Base-by-base conservation (phyloP, 805 yeast species). In the Ogataea populi-albae region DNA sequence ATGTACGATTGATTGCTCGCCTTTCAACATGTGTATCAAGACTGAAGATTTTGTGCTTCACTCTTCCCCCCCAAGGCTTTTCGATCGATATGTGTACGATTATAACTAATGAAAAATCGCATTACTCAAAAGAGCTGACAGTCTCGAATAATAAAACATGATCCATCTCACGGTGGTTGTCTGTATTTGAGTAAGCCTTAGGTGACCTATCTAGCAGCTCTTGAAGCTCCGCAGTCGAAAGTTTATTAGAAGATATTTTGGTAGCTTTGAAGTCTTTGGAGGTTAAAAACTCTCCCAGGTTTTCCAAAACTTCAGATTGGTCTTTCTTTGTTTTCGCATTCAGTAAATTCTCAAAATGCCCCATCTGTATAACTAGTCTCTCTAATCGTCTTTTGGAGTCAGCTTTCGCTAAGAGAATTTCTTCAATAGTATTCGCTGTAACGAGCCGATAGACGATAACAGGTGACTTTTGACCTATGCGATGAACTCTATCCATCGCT, bases 401-500 rank as follows among this genome's bases (percentile, higher is more conserved):
- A 2, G 96, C 94, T 44, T 79, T 78, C 19, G 84, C 77, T 21
- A 93, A 69, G 30, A 93, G 66, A 11, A 86, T 70, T 52, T 88
- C 93, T 61, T 91, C 98, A 19, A 89, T 75, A 1, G 96, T 86
- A 47, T 84, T 78, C 24, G 76, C 73, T 7, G 86, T 73, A 12
- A 88, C 80, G 17, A 93, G 69, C 42, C 98, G 71, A 55, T 81
- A 86, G 1, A 91, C 75, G 16, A 86, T 68, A 4, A 89, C 95
- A 1, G 96, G 96, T 36, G 74, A 77, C 1, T 66, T 70, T 57
- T 91, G 98, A 0, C 98, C 98, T 36, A 93, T 86, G 53, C 98
- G 69, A 56, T 91, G 98, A 9, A 85, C 94, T 36, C 98, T 70
- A 51, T 89, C 98, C 78, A 91, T 91, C 0, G 98, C 98, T 57